phyloP scores from a whole-genome alignment of 2,329 filamentous ascomycete genomes.

The Dichotomopilus funicola region DNA sequence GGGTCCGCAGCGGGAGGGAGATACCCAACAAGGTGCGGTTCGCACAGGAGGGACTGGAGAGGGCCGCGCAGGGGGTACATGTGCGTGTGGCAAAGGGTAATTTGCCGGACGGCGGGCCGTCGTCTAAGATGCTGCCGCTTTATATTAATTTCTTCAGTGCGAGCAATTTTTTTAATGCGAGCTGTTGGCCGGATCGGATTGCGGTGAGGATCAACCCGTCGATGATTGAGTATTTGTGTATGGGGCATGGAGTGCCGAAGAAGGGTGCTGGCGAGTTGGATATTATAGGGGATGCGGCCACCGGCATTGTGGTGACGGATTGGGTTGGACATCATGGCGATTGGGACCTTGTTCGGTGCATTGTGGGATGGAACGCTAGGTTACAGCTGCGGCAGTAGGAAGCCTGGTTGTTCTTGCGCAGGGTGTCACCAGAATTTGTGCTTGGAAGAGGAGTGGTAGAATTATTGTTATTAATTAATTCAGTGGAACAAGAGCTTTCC shows the following conservation, averaged over 20 bases:
- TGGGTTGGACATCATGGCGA: conserved; percentile 83
- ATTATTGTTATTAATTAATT: background rate
- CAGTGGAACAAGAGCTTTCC: too few species aligned
- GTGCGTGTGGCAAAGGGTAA: conserved; percentile 33
- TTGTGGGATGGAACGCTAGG: conserved; percentile 85
- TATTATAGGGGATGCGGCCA: conserved; percentile 61
- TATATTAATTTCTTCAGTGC: conserved; percentile 88
- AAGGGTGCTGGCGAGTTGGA: conserved; percentile 44
- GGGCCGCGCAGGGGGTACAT: conserved; percentile 51
- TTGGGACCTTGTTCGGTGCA: conserved; percentile 82
- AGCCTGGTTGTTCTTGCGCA: conserved; percentile 4
- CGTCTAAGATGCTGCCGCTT: conserved; percentile 62
- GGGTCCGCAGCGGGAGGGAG: conserved; percentile 66
- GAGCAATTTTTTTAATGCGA: conserved; percentile 88
- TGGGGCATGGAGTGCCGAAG: conserved; percentile 46
- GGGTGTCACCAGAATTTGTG: conserved; percentile 1
- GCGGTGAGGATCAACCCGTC: conserved; percentile 82
- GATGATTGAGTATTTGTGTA: conserved; percentile 56
- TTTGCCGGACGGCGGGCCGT: too few species aligned
- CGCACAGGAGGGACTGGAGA: conserved; percentile 67
- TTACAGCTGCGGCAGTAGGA: conserved; percentile 43
- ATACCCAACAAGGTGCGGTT: conserved; percentile 76
- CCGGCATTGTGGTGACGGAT: conserved; percentile 86
- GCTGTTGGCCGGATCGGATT: conserved; percentile 90
- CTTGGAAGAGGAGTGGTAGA: background rate